A percentile compares a stretch with the other conserved stretches of the same genome.
Evolutionary conservation across 176 grass and related monocot genomes (phyloP).

Genomic region (Triticum dicoccoides): DNA sequence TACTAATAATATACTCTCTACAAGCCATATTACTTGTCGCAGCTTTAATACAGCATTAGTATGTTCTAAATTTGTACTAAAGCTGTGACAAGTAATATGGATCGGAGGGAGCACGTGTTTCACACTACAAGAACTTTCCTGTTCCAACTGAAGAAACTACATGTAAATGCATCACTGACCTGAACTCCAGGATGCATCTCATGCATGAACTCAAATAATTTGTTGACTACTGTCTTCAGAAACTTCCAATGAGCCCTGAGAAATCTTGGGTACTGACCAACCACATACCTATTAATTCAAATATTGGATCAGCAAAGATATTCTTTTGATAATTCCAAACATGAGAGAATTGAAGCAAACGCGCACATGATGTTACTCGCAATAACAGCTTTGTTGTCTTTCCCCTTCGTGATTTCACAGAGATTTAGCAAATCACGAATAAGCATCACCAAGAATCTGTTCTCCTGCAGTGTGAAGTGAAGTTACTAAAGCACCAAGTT

Average conservation of each 20-base stretch:
- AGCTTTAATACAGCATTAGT: no score
- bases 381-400: conserved; percentile 99
- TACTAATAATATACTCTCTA: neutral
- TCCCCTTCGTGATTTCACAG: conserved; percentile 97
- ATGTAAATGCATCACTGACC: conserved; percentile 40
- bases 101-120: neutral
- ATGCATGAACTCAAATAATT: conserved; percentile 99
- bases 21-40: no score
- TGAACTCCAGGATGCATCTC: conserved; percentile 99
- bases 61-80: no score
- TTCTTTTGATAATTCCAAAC: neutral
- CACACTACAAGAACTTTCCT: neutral
- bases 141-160: neutral
- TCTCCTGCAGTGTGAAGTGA: conserved; percentile 55
- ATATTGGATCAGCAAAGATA: conserved; percentile 19
- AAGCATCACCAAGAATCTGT: conserved; percentile 96
- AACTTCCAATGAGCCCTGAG: conserved; percentile 99
- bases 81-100: no score
- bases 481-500: neutral
- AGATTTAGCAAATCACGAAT: conserved; percentile 98
- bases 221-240: conserved; percentile 97
- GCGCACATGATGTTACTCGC: conserved; percentile 98
- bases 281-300: conserved; percentile 81
- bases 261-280: conserved; percentile 98
- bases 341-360: conserved; percentile 2